Evolutionary conservation across 768 basidiomycete species (phyloP).

Genomic region (Kondoa subrosea): DNA sequence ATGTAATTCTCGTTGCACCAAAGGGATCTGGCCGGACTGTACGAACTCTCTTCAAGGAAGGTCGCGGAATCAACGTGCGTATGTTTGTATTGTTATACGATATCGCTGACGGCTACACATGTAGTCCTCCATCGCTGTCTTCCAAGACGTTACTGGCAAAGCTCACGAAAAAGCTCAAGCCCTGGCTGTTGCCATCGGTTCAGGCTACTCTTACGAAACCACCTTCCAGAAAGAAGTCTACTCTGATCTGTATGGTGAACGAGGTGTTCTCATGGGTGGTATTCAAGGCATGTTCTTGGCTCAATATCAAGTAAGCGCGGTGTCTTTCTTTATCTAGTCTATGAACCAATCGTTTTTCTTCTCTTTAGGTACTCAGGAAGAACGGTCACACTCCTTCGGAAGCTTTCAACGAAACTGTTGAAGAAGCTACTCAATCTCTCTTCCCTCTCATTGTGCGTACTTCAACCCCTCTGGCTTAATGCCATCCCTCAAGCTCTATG

Average conservation of each 20-base stretch:
- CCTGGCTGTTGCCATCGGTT: conserved; percentile 81
- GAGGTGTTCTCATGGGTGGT: conserved; percentile 52
- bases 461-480: conserved; percentile 8
- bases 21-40: conserved; percentile 98
- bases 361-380: conserved; percentile 53
- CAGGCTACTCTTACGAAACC: conserved; percentile 97
- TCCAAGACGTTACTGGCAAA: conserved; percentile 94
- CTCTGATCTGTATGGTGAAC: conserved; percentile 98
- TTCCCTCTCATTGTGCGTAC: conserved; percentile 72
- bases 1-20: conserved; percentile 97
- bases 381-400: conserved; percentile 95
- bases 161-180: conserved; percentile 94
- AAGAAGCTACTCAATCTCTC: conserved; percentile 98
- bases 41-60: conserved; percentile 99
- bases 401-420: conserved; percentile 99
- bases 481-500: background rate
- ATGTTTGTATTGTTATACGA: conserved; percentile 87
- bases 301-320: conserved; percentile 64
- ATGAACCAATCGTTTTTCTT: background rate
- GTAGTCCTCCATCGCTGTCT: conserved; percentile 69
- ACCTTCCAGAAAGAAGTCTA: conserved; percentile 99
- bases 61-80: conserved; percentile 89
- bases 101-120: conserved; percentile 28
- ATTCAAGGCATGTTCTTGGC: conserved; percentile 89
- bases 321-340: background rate